Conservation (phyloP, 2,329 filamentous ascomycete genomes). For the Claviceps spartinae region DNA sequence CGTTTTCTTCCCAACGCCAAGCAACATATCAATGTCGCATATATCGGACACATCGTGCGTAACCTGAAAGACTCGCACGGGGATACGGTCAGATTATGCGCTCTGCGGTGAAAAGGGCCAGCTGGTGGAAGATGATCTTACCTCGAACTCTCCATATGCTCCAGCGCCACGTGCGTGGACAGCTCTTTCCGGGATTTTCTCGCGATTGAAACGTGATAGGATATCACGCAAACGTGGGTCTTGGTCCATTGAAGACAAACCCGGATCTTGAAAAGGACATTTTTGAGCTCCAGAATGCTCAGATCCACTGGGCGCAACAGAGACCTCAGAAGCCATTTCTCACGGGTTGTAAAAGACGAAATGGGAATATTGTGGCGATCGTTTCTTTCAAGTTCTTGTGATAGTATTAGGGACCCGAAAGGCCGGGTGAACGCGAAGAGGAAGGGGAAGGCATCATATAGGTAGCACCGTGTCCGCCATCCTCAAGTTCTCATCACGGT, state of each 20-base stretch:
- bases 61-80: slow-evolving; percentile 13
- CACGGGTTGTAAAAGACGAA: too few species aligned
- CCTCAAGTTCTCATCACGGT: too few species aligned
- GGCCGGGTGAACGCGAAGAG: too few species aligned
- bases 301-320: background rate
- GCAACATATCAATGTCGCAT: slow-evolving; percentile 40
- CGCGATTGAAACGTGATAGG: slow-evolving; percentile 9
- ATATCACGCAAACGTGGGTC: background rate
- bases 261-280: background rate
- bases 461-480: too few species aligned
- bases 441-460: too few species aligned
- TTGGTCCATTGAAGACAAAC: background rate
- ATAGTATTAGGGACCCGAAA: too few species aligned
- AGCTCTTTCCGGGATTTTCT: slow-evolving; percentile 34
- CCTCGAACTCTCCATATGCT: slow-evolving; percentile 44
- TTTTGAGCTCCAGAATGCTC: background rate
- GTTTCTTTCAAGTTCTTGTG: too few species aligned
- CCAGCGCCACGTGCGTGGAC: slow-evolving; percentile 24
- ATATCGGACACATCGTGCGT: slow-evolving; percentile 42
- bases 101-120: background rate
- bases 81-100: too few species aligned
- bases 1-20: slow-evolving; percentile 36
- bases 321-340: background rate
- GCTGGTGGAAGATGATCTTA: background rate
- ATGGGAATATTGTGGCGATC: too few species aligned